Evolutionary conservation across 495 filamentous ascomycete genomes (phyloP), one percentile per base, ranked within the genome.

Genomic region (Aspergillus wentii): DNA sequence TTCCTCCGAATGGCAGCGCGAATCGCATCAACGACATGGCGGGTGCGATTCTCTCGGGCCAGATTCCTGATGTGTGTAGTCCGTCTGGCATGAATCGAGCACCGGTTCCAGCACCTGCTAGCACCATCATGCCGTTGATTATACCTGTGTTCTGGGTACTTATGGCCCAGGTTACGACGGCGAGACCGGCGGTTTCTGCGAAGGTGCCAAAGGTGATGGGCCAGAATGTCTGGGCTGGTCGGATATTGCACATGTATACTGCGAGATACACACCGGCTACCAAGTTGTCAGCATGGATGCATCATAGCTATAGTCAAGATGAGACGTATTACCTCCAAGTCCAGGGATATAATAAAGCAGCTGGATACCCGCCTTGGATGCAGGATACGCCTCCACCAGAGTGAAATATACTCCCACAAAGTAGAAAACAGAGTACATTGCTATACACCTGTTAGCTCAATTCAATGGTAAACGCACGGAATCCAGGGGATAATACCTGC

Each of bases 321-420:
- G 17, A 10, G 9, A 13, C 2, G 15, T 35, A 41, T 22, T 44
- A 64, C 59, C 57, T 44, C 56, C 68, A 11, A 69, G 30, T 14
- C 68, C 68, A 3, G 68, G 68, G 9, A 66, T 56, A 29, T 66
- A 69, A 44, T 62, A 79, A 0, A 80, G 44, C 15, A 82, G 49
- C 29, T 72, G 55, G 0, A 71, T 44, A 8, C 77, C 79, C 0
- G 78, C 69, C 14, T 64, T 48, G 13, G 63, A 61, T 8, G 76
- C 51, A 9, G 38, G 38, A 30, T 68, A 67, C 17, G 56, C 61
- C 48, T 70, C 52, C 1, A 78, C 76, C 7, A 80, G 46, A 2
- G 69, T 60, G 48, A 79, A 81, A 54, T 80, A 83, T 8, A 79
- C 53, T 21, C 69, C 68, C 46, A 80, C 69, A 43, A 78, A 82